phyloP scores from a whole-genome alignment of 2,329 filamentous ascomycete genomes.

The Colletotrichum spaethianum region DNA sequence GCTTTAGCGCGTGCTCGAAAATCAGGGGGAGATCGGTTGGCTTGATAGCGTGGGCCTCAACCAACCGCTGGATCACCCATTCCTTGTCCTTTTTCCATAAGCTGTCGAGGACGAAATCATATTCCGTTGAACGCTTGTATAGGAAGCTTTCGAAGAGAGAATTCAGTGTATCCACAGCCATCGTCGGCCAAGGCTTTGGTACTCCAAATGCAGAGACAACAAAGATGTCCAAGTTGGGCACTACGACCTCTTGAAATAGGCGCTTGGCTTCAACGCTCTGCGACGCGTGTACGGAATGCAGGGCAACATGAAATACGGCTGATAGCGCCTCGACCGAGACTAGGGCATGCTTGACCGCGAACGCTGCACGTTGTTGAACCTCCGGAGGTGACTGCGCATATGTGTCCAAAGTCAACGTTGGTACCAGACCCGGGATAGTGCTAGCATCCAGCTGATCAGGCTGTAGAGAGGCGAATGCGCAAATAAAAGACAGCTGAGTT shows the following conservation, averaged over 20 bases:
- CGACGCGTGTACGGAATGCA: conserved; percentile 73
- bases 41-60: conserved; percentile 83
- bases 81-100: conserved; percentile 91
- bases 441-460: conserved; percentile 85
- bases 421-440: conserved; percentile 85
- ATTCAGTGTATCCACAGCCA: conserved; percentile 82
- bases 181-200: conserved; percentile 80
- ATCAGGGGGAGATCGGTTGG: conserved; percentile 63
- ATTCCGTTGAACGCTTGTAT: conserved; percentile 81
- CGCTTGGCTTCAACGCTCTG: conserved; percentile 75
- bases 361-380: conserved; percentile 66
- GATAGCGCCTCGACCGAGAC: conserved; percentile 89
- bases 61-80: conserved; percentile 87
- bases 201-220: conserved; percentile 84
- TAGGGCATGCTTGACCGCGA: conserved; percentile 86
- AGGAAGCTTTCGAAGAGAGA: conserved; percentile 89
- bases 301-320: conserved; percentile 75
- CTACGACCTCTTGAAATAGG: conserved; percentile 76
- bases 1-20: conserved; percentile 78
- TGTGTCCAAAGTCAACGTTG: conserved; percentile 78
- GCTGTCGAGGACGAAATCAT: conserved; percentile 91
- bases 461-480: conserved; percentile 84
- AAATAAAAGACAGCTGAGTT: conserved; percentile 93
- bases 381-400: conserved; percentile 65
- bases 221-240: conserved; percentile 84